Percentiles rank a stretch among this genome's conserved stretches.
These are phyloP conservation scores for Fusarium sp. DNA, from an alignment of 2,329 filamentous ascomycete species.

Conservation along the genomic window DNA sequence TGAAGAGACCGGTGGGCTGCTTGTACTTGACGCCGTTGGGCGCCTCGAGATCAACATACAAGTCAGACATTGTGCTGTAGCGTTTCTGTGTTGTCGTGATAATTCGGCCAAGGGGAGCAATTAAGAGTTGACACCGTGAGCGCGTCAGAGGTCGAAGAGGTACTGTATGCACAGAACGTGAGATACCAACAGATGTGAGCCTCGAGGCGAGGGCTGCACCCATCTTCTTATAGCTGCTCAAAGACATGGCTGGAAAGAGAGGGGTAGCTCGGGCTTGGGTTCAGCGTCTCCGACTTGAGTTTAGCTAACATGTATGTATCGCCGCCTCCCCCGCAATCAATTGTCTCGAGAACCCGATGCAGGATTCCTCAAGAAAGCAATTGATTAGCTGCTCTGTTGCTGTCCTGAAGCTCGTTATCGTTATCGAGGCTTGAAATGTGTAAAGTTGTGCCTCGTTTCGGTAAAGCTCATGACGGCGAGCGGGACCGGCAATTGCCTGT, in stretches of 20 bases:
- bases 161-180: constrained; percentile 9
- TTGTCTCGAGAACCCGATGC: constrained; percentile 2
- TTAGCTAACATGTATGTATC: constrained; percentile 18
- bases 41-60: constrained; percentile 72
- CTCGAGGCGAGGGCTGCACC: constrained; percentile 29
- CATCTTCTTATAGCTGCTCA: constrained; percentile 40
- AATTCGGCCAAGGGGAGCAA: constrained; percentile 14
- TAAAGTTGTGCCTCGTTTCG: constrained; percentile 34
- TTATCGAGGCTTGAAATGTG: constrained; percentile 3
- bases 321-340: constrained; percentile 27
- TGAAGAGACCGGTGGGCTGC: constrained; percentile 82
- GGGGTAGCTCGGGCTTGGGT: constrained; percentile 25
- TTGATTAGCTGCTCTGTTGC: constrained; percentile 16
- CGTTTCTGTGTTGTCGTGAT: constrained; percentile 23
- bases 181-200: constrained; percentile 3
- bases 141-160: constrained; percentile 7
- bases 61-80: constrained; percentile 42
- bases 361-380: constrained; percentile 15
- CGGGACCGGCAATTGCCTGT: constrained; percentile 20
- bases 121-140: constrained; percentile 23
- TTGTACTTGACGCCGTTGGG: constrained; percentile 81
- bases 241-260: constrained; percentile 24
- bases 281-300: constrained; percentile 9
- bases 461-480: constrained; percentile 22
- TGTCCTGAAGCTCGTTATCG: background rate